These are phyloP conservation scores for Penicillium coffeae DNA, from an alignment of 495 filamentous ascomycete species.

Conservation along the genomic window DNA sequence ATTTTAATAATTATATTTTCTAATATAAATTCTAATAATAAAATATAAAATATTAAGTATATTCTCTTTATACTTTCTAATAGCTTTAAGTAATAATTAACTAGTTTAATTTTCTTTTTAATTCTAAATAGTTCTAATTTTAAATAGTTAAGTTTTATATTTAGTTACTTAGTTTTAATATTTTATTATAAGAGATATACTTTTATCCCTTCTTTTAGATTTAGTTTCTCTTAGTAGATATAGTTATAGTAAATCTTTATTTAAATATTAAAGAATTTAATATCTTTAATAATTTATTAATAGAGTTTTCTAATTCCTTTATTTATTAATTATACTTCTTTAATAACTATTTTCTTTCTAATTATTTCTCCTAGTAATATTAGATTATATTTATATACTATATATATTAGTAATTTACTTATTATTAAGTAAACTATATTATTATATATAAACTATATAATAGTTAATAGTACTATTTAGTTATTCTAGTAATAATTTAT, in stretches of 20 bases:
- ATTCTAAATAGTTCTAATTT: slow-evolving; percentile 16
- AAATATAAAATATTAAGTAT: slow-evolving; percentile 11
- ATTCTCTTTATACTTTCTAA: slow-evolving; percentile 9
- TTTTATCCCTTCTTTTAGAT: slow-evolving; percentile 25
- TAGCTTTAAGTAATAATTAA: slow-evolving; percentile 11
- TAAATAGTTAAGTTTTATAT: slow-evolving; percentile 27
- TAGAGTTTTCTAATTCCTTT: slow-evolving; percentile 1
- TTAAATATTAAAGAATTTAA: slow-evolving; percentile 8
- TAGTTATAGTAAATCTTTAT: slow-evolving; percentile 17
- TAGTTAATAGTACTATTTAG: slow-evolving; percentile 2
- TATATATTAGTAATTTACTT: slow-evolving; percentile 4
- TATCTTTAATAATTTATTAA: neutral
- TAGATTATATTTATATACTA: slow-evolving; percentile 4
- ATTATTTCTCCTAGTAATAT: slow-evolving; percentile 9
- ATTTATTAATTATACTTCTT: neutral
- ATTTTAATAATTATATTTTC: slow-evolving; percentile 1
- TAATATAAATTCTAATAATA: slow-evolving; percentile 10
- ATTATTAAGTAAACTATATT: slow-evolving; percentile 6
- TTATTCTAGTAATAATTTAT: slow-evolving; percentile 11
- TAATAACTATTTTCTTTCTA: neutral
- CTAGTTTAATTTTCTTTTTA: slow-evolving; percentile 7
- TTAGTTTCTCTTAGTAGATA: slow-evolving; percentile 13
- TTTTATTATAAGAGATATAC: slow-evolving; percentile 23
- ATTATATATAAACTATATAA: slow-evolving; percentile 12
- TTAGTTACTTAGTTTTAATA: slow-evolving; percentile 27